Conservation (phyloP, 768 basidiomycete genomes). For the Suillus tomentosus region DNA sequence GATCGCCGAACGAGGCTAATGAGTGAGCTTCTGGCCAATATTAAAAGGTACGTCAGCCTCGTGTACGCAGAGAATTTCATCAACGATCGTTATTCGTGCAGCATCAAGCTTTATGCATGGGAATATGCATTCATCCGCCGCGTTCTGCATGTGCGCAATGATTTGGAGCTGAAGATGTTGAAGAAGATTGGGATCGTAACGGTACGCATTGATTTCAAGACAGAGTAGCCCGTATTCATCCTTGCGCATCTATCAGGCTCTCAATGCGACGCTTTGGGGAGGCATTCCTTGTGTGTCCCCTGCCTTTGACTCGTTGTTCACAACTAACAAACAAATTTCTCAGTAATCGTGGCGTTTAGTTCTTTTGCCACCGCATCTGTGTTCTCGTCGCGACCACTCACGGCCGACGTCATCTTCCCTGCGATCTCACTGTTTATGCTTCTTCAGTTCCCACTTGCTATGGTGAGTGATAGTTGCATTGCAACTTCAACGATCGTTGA, state of each 20-base stretch:
- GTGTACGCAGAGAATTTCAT: background rate
- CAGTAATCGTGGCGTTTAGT: conserved; percentile 76
- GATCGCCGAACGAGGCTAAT: conserved; percentile 83
- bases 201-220: conserved; percentile 37
- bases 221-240: background rate
- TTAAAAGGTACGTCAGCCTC: conserved; percentile 59
- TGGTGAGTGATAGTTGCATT: conserved; percentile 50
- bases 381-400: conserved; percentile 67
- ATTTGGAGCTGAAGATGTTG: conserved; percentile 80
- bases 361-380: conserved; percentile 76
- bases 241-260: conserved; percentile 39
- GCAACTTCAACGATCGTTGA: conserved; percentile 5
- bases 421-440: conserved; percentile 89
- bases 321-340: conserved; percentile 8
- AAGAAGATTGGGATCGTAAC: conserved; percentile 78
- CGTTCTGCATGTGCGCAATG: conserved; percentile 78
- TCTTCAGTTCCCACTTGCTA: conserved; percentile 81
- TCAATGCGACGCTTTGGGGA: conserved; percentile 64
- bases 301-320: background rate
- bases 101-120: conserved; percentile 94
- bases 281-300: conserved; percentile 55
- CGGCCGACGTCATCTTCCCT: conserved; percentile 94
- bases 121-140: conserved; percentile 86
- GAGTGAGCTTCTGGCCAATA: conserved; percentile 93
- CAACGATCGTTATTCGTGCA: conserved; percentile 26